phyloP scores from a whole-genome alignment of 306 rosid species.

The Cucurbita pepo region DNA sequence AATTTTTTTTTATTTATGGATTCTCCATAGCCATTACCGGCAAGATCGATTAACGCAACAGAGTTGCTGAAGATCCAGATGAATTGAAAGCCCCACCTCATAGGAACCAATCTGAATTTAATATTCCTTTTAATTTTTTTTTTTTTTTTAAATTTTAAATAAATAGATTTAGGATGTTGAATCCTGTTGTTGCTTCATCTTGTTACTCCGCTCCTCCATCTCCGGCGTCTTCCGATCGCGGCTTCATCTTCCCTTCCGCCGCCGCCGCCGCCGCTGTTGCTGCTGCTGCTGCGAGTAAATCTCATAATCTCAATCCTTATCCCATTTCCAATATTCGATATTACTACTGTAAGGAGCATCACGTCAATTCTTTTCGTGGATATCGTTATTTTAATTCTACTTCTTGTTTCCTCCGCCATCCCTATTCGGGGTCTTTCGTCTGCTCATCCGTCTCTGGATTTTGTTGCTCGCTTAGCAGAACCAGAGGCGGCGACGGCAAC shows the following conservation, averaged over 20 bases:
- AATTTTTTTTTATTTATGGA: too few relatives aligned
- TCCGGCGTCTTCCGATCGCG: background rate
- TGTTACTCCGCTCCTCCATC: background rate
- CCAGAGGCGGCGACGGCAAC: background rate
- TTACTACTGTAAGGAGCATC: background rate
- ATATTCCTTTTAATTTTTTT: background rate
- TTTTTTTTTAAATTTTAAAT: background rate
- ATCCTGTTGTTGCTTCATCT: background rate
- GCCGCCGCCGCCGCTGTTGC: background rate
- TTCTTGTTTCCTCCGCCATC: background rate
- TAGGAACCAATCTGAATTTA: background rate
- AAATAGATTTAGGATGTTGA: background rate
- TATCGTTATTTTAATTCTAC: background rate
- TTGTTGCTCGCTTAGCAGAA: background rate
- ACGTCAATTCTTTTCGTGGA: background rate
- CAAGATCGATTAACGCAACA: background rate
- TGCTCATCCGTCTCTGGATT: background rate
- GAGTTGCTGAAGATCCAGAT: background rate
- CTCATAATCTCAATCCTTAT: background rate
- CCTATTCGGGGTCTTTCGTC: background rate
- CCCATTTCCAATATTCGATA: too few relatives aligned
- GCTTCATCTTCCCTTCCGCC: background rate
- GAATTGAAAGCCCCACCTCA: background rate
- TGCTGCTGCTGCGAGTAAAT: background rate
- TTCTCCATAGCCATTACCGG: background rate